A percentile compares a stretch with the other conserved stretches of the same genome.
These are phyloP conservation scores for Hortiboletus flavorubellus DNA, from an alignment of 768 basidiomycete genomes.

Conservation along the genomic window DNA sequence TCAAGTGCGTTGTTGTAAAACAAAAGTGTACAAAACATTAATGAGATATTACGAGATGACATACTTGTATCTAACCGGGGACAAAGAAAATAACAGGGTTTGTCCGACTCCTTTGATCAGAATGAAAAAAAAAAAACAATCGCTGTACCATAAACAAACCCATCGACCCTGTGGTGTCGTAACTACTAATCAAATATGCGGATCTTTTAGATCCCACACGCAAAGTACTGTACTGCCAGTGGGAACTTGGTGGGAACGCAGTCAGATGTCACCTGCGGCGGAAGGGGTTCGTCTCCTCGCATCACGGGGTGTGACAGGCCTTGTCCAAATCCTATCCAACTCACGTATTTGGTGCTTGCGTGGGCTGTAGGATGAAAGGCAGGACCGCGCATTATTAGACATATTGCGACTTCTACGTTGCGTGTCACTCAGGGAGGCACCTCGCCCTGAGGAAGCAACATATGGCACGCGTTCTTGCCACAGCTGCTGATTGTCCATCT, in stretches of 20 bases:
- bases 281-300: constrained; percentile 31
- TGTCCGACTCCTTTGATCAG: constrained; percentile 5
- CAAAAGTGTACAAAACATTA: constrained; percentile 6
- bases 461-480: constrained; percentile 6
- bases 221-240: neutral
- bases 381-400: constrained; percentile 9
- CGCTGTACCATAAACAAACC: constrained; percentile 5
- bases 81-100: constrained; percentile 16
- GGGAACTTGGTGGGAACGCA: neutral
- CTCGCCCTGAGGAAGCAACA: constrained; percentile 1
- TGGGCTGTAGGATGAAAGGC: constrained; percentile 20
- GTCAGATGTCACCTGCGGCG: constrained; percentile 32
- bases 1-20: constrained; percentile 8
- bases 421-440: neutral
- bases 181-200: constrained; percentile 12
- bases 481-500: constrained; percentile 5
- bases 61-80: neutral
- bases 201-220: constrained; percentile 3
- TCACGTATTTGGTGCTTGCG: constrained; percentile 18
- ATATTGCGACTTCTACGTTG: constrained; percentile 11
- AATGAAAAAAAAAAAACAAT: neutral
- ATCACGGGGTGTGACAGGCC: constrained; percentile 24
- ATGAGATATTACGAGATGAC: constrained; percentile 5
- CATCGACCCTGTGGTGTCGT: constrained; percentile 2
- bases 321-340: constrained; percentile 21